Evolutionary conservation across 345 rosid species (phyloP), one percentile per base, ranked within the genome.

Genomic region (Turnera subulata): DNA sequence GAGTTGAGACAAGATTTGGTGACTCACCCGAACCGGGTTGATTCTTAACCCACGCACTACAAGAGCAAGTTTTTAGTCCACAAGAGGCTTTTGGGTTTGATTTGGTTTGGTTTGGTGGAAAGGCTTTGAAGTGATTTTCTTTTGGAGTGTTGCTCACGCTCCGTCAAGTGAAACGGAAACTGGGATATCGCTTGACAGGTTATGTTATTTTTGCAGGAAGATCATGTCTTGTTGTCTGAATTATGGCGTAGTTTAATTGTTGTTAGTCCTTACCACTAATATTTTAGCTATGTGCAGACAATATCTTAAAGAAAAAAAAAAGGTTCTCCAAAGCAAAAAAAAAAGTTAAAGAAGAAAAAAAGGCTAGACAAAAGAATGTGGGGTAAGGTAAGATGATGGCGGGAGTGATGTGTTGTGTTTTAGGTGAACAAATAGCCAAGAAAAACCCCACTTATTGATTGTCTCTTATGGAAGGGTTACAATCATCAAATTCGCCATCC

Each of bases 391-490:
- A n/a, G 18, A 42, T 18, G 21, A 20, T 18, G 50, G 6, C 10
- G 24, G 25, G 50, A 46, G 20, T 12, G 5, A 11, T 18, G 52
- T 20, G 50, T 18, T 55, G 51, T 8, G 18, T 15, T 17, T 12
- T 5, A 10, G 62, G 16, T 22, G n/a, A 19, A 23, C 44, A 54
- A 1, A 51, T n/a, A 38, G 45, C 37, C 15, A 12, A 58, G 56
- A 73, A 53, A 62, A 70, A 73, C 71, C 70, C 77, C 81, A 78
- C 71, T 78, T 12, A 73, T 65, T 20, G 59, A 11, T 81, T 55
- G 78, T 71, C 78, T 71, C 68, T 62, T 58, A 23, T 40, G 16
- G 0, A 13, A 26, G 32, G 45, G 4, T 13, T 20, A 1, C 48
- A 40, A 19, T 48, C 56, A 2, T 61, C 24, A 11, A 29, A 4